A percentile compares a stretch with the other conserved stretches of the same genome.
Evolutionary conservation across 139 green algal genomes (phyloP).

Genomic region (Auxenochlorella protothecoides): DNA sequence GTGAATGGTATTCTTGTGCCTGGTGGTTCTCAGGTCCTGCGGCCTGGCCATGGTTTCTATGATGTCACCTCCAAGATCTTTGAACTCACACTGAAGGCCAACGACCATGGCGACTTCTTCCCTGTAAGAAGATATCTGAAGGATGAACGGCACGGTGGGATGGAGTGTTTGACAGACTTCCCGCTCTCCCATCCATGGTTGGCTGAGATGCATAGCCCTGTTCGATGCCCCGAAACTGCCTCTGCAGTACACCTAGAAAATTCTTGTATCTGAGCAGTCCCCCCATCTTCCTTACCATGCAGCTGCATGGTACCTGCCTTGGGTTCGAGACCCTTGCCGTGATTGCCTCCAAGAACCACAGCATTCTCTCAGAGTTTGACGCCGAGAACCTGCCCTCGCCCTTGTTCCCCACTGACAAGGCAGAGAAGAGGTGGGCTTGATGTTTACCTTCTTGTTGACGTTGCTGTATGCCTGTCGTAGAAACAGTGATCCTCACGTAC

Average conservation of each 20-base stretch:
- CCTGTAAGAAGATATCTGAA: conserved; percentile 29
- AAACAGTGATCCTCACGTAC: too few species aligned
- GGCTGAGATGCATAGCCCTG: too few species aligned
- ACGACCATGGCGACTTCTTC: conserved; percentile 73
- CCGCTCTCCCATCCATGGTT: too few species aligned
- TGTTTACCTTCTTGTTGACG: too few species aligned
- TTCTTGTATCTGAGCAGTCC: background rate
- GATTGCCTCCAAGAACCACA: conserved; percentile 40
- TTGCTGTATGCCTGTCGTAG: too few species aligned
- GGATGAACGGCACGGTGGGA: too few species aligned
- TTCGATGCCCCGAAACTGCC: too few species aligned
- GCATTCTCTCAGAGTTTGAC: conserved; percentile 42
- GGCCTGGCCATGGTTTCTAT: conserved; percentile 59
- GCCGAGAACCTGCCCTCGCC: conserved; percentile 54
- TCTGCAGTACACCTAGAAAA: too few species aligned
- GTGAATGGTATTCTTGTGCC: conserved; percentile 73
- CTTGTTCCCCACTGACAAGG: conserved; percentile 48
- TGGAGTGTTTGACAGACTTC: too few species aligned
- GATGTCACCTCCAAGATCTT: conserved; percentile 48
- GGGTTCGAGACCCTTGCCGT: conserved; percentile 64
- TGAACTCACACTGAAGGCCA: conserved; percentile 49
- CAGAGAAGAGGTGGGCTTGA: conserved; percentile 25
- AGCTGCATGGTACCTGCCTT: conserved; percentile 65
- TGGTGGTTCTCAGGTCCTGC: conserved; percentile 49
- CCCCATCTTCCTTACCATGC: background rate